These are phyloP conservation scores for Diaporthe longicolla DNA, from an alignment of 2,329 filamentous ascomycete genomes.

Conservation along the genomic window DNA sequence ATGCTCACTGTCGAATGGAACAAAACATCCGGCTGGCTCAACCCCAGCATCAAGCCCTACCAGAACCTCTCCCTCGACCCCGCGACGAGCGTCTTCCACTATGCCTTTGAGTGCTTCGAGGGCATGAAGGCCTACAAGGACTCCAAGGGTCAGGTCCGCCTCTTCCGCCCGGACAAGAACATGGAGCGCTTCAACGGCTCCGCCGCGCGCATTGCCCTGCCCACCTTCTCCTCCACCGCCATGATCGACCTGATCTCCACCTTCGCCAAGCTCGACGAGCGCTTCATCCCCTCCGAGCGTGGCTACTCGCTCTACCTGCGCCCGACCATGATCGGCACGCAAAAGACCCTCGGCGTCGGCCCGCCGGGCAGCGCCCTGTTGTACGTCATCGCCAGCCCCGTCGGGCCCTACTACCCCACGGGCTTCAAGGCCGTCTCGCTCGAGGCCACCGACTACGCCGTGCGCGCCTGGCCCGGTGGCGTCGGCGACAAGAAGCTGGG, in stretches of 20 bases:
- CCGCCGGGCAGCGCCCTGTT: constrained; percentile 93
- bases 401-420: constrained; percentile 97
- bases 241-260: constrained; percentile 86
- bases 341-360: constrained; percentile 91
- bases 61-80: constrained; percentile 98
- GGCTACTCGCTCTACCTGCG: constrained; percentile 97
- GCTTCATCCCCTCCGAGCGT: constrained; percentile 88
- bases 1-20: constrained; percentile 98
- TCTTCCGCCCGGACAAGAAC: constrained; percentile 97
- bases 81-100: constrained; percentile 97
- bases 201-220: constrained; percentile 90
- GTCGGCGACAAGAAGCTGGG: constrained; percentile 99
- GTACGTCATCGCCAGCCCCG: constrained; percentile 95
- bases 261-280: constrained; percentile 84
- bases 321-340: constrained; percentile 97
- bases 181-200: constrained; percentile 96
- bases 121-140: constrained; percentile 99
- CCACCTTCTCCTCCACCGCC: constrained; percentile 81
- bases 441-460: constrained; percentile 96
- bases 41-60: constrained; percentile 89
- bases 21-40: constrained; percentile 83
- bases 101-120: constrained; percentile 98
- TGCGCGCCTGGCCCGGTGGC: constrained; percentile 97
- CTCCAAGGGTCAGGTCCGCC: constrained; percentile 79
- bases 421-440: constrained; percentile 98